Conservation (phyloP, 2,329 filamentous ascomycete genomes). For the Cercospora zeina region DNA sequence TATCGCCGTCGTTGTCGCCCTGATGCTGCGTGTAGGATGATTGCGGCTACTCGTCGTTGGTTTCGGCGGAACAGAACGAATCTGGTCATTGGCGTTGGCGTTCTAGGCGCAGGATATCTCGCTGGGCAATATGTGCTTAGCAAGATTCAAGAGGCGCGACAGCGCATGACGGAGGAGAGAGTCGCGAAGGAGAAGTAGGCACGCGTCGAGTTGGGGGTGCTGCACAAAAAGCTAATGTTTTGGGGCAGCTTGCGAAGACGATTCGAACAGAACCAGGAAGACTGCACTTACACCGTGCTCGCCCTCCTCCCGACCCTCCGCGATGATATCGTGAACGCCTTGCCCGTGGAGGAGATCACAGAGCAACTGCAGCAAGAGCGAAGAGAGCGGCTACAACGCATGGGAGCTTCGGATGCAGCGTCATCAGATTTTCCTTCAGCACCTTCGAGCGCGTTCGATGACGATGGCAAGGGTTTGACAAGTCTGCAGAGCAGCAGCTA, state of each 20-base stretch:
- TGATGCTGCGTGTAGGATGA: conserved; percentile 49
- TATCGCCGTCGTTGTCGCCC: conserved; percentile 8
- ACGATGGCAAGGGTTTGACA: conserved; percentile 74
- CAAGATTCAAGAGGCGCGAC: conserved; percentile 88
- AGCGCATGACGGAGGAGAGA: conserved; percentile 94
- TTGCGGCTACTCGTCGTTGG: conserved; percentile 80
- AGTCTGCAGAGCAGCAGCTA: conserved; percentile 79
- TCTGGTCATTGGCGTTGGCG: conserved; percentile 81
- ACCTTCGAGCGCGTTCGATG: conserved; percentile 71
- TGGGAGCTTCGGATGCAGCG: conserved; percentile 56
- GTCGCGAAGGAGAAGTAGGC: conserved; percentile 94
- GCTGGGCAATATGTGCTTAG: conserved; percentile 88
- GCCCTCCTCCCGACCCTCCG: conserved; percentile 89
- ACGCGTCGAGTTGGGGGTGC: not conserved
- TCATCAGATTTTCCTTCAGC: conserved; percentile 59
- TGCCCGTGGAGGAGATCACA: conserved; percentile 90
- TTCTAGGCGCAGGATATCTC: conserved; percentile 86
- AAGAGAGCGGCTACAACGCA: conserved; percentile 59
- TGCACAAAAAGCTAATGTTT: conserved; percentile 18
- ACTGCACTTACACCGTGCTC: conserved; percentile 97
- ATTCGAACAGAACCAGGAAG: conserved; percentile 98
- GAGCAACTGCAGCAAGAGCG: conserved; percentile 95
- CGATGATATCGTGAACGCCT: conserved; percentile 79
- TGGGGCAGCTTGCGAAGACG: conserved; percentile 75
- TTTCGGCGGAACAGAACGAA: conserved; percentile 87